Percentiles rank a stretch among this genome's conserved stretches.
phyloP scores from a whole-genome alignment of 2,329 filamentous ascomycete genomes.

The Daldinia sp. region DNA sequence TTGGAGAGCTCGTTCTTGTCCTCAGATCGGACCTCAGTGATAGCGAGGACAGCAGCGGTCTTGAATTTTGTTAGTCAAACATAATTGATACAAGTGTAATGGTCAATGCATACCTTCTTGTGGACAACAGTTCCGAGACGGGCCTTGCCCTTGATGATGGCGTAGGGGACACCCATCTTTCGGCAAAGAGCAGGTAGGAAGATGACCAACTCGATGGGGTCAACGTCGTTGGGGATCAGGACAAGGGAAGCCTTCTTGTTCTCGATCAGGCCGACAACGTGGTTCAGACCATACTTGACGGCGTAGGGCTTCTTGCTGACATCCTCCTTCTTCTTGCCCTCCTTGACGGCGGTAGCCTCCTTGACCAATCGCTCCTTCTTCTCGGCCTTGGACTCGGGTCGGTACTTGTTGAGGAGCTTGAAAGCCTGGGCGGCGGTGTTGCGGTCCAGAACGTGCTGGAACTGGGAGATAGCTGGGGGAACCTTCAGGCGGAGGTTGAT shows the following conservation, averaged over 20 bases:
- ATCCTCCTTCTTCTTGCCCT: conserved; percentile 99
- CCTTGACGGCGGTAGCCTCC: conserved; percentile 96
- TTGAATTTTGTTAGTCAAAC: conserved; percentile 56
- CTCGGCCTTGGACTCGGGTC: conserved; percentile 97
- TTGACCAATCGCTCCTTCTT: conserved; percentile 99
- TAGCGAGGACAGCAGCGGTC: conserved; percentile 94
- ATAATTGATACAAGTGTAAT: not conserved
- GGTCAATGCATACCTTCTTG: conserved; percentile 81
- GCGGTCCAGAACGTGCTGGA: conserved; percentile 96
- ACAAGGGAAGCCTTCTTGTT: conserved; percentile 99
- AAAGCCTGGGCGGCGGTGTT: conserved; percentile 97
- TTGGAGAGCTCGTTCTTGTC: conserved; percentile 99
- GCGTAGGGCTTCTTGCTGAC: conserved; percentile 99
- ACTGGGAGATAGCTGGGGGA: conserved; percentile 95
- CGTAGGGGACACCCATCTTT: conserved; percentile 99
- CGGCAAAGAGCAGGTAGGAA: conserved; percentile 99
- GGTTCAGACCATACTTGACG: conserved; percentile 99
- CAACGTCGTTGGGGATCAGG: conserved; percentile 98
- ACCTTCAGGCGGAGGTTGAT: conserved; percentile 99
- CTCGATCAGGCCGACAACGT: conserved; percentile 96
- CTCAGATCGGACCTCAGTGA: conserved; percentile 97
- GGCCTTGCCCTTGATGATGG: conserved; percentile 99
- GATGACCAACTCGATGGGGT: conserved; percentile 99
- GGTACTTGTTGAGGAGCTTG: conserved; percentile 99
- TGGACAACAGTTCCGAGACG: conserved; percentile 98